These are phyloP conservation scores for Citrus medica DNA, from an alignment of 345 rosid genomes.

Conservation along the genomic window DNA sequence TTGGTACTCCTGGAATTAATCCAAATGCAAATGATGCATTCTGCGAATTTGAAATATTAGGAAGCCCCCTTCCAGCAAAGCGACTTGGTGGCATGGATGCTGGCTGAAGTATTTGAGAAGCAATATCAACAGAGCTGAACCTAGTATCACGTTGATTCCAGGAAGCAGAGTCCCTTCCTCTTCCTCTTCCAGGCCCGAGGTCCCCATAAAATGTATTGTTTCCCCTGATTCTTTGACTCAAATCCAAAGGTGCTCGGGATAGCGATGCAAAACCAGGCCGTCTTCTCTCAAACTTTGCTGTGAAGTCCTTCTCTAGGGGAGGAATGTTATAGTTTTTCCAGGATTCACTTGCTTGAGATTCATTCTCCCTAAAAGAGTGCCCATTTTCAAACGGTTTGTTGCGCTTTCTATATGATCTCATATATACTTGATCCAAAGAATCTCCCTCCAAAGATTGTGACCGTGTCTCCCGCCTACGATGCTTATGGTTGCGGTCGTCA, in stretches of 20 bases:
- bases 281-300: constrained; percentile 56
- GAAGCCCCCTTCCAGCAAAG: constrained; percentile 75
- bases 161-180: constrained; percentile 73
- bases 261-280: constrained; percentile 43
- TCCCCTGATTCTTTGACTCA: constrained; percentile 56
- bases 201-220: constrained; percentile 62
- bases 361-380: constrained; percentile 51
- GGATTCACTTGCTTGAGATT: constrained; percentile 44
- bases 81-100: constrained; percentile 48
- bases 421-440: constrained; percentile 46
- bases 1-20: constrained; percentile 67
- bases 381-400: constrained; percentile 66
- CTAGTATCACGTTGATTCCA: constrained; percentile 76
- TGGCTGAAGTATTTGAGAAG: constrained; percentile 70
- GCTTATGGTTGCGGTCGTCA: constrained; percentile 97
- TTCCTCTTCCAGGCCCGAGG: constrained; percentile 69
- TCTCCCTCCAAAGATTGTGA: constrained; percentile 76
- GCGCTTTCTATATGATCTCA: constrained; percentile 67
- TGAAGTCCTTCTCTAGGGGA: constrained; percentile 41
- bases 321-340: constrained; percentile 38
- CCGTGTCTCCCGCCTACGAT: constrained; percentile 67
- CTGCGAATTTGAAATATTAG: constrained; percentile 60
- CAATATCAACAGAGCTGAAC: constrained; percentile 58
- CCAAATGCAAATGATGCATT: constrained; percentile 76
- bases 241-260: constrained; percentile 49